These are phyloP conservation scores for Tanacetum coccineum DNA, from an alignment of 129 eudicot genomes.

Conservation along the genomic window DNA sequence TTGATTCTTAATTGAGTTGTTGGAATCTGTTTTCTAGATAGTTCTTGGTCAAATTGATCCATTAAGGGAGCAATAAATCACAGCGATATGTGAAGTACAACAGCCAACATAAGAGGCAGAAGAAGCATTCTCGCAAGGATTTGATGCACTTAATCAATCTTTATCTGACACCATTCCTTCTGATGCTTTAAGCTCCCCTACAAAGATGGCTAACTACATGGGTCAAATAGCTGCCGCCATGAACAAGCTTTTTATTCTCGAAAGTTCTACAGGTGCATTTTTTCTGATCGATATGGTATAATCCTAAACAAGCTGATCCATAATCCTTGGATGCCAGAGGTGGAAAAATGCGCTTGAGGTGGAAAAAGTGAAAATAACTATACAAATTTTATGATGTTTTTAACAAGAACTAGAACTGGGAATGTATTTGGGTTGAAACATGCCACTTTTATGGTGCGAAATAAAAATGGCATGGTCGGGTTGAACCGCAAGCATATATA, in stretches of 20 bases:
- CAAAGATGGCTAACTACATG: conserved; percentile 84
- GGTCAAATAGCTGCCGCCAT: conserved; percentile 88
- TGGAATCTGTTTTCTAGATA: too few species aligned
- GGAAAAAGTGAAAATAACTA: too few species aligned
- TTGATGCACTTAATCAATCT: conserved; percentile 63
- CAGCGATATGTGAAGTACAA: conserved; percentile 73
- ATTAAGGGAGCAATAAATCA: conserved; percentile 74
- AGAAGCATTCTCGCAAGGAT: conserved; percentile 77
- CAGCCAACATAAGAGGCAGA: conserved; percentile 80
- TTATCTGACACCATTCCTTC: conserved; percentile 69
- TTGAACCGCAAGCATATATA: too few species aligned
- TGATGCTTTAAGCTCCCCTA: too few species aligned
- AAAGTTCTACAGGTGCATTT: conserved; percentile 70
- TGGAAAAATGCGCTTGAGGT: conserved; percentile 5
- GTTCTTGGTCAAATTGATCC: conserved; percentile 77
- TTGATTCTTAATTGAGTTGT: too few species aligned
- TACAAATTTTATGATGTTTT: too few species aligned
- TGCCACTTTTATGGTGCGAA: too few species aligned
- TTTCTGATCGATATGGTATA: neutral
- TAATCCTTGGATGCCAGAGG: too few species aligned
- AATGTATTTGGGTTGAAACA: too few species aligned
- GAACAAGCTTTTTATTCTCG: conserved; percentile 73
- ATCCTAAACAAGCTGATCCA: neutral
- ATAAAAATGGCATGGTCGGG: too few species aligned
- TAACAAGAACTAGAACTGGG: too few species aligned